A percentile compares a stretch with the other conserved stretches of the same genome.
Evolutionary conservation across 805 yeast species (phyloP).

Genomic region (Peterozyma xylosa): DNA sequence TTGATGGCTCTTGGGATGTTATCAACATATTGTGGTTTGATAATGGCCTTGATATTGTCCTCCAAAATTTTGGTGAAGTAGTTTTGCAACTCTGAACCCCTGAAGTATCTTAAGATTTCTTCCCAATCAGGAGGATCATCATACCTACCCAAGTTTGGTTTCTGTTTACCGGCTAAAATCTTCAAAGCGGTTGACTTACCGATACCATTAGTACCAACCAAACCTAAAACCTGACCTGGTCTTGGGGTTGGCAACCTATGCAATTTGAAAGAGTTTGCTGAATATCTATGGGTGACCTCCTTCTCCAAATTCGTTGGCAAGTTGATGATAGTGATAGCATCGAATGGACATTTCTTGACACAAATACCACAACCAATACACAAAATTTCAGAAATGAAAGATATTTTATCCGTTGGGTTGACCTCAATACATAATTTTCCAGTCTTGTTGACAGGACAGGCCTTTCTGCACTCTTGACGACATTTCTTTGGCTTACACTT

Average conservation of each 20-base stretch:
- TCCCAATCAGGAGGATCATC: conserved; percentile 98
- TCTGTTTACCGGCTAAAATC: conserved; percentile 94
- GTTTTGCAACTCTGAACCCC: conserved; percentile 97
- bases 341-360: conserved; percentile 97
- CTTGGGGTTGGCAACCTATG: conserved; percentile 98
- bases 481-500: conserved; percentile 98
- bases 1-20: conserved; percentile 94
- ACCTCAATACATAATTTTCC: conserved; percentile 98
- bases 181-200: conserved; percentile 97
- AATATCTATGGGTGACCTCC: conserved; percentile 94
- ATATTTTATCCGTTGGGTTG: conserved; percentile 81
- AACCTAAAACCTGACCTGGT: conserved; percentile 97
- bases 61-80: conserved; percentile 91
- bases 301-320: conserved; percentile 90
- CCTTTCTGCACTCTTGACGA: conserved; percentile 94
- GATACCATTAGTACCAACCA: conserved; percentile 98
- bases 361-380: conserved; percentile 99
- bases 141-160: conserved; percentile 89
- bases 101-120: conserved; percentile 81
- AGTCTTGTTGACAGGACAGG: conserved; percentile 97
- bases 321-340: conserved; percentile 92
- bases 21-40: conserved; percentile 98
- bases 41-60: conserved; percentile 91
- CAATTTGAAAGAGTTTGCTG: conserved; percentile 95
- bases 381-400: conserved; percentile 86